Evolutionary conservation across 2,329 filamentous ascomycete species (phyloP).

Genomic region (Phialophora expanda): DNA sequence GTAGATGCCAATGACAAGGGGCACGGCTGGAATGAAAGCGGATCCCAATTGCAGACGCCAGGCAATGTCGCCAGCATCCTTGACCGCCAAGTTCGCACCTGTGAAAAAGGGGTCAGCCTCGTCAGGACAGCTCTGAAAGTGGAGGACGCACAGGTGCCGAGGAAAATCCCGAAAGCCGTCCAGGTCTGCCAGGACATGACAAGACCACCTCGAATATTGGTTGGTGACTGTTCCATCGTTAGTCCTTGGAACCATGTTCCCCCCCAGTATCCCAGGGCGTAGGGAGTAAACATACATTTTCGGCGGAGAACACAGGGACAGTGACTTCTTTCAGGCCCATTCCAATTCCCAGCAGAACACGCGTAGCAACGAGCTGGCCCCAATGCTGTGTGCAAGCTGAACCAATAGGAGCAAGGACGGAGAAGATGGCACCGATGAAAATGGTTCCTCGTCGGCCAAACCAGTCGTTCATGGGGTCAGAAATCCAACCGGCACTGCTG

Average conservation of each 20-base stretch:
- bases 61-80: constrained; percentile 46
- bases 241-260: neutral
- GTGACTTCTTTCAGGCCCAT: constrained; percentile 51
- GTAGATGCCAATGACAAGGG: constrained; percentile 53
- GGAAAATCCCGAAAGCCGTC: constrained; percentile 52
- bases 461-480: constrained; percentile 65
- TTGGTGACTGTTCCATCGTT: constrained; percentile 45
- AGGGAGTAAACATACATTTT: constrained; percentile 45
- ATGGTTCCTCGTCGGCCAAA: constrained; percentile 68
- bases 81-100: constrained; percentile 51
- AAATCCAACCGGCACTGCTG: constrained; percentile 67
- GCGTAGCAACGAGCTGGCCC: constrained; percentile 61
- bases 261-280: neutral
- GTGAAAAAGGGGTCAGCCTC: constrained; percentile 29
- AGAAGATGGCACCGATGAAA: constrained; percentile 67
- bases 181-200: constrained; percentile 64
- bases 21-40: constrained; percentile 55
- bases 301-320: constrained; percentile 61
- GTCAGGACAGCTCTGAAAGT: neutral
- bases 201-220: constrained; percentile 59
- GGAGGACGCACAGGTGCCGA: constrained; percentile 24
- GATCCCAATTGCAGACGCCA: constrained; percentile 57
- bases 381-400: constrained; percentile 66
- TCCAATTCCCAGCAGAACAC: constrained; percentile 55
- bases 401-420: constrained; percentile 71